These are phyloP conservation scores for Beauveria sp. DNA, from an alignment of 2,329 filamentous ascomycete genomes.

Conservation along the genomic window DNA sequence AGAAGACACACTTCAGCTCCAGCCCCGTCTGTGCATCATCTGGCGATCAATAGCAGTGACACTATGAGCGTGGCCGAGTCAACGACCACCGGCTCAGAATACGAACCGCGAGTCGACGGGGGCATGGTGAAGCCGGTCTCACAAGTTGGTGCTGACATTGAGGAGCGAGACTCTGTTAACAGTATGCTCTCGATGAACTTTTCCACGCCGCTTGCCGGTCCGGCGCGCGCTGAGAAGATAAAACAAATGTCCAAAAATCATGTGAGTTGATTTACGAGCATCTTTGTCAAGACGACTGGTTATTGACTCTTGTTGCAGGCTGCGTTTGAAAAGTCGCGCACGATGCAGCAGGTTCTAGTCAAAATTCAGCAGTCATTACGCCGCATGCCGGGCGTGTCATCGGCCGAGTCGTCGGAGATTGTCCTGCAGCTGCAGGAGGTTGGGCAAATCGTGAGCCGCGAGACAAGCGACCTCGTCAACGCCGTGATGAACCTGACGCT, in stretches of 20 bases:
- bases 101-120: background rate
- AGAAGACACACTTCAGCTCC: background rate
- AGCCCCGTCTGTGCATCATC: background rate
- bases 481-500: constrained; percentile 29
- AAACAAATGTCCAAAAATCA: constrained; percentile 33
- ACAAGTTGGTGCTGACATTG: background rate
- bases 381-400: constrained; percentile 31
- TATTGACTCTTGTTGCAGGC: constrained; percentile 18
- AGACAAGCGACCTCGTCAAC: constrained; percentile 32
- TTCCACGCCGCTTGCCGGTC: constrained; percentile 30
- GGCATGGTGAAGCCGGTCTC: background rate
- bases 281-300: background rate
- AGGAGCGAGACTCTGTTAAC: constrained; percentile 4
- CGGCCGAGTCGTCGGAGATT: constrained; percentile 27
- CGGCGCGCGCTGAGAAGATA: constrained; percentile 28
- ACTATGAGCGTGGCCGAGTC: constrained; percentile 7
- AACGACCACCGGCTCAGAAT: background rate
- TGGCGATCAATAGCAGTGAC: background rate
- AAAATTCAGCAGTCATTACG: constrained; percentile 32
- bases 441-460: constrained; percentile 29
- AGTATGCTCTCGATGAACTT: constrained; percentile 32
- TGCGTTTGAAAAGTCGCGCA: constrained; percentile 27
- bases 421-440: constrained; percentile 28
- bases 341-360: constrained; percentile 28
- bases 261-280: constrained; percentile 20